phyloP scores from a whole-genome alignment of 345 rosid genomes.

The Syzygium oleosum region DNA sequence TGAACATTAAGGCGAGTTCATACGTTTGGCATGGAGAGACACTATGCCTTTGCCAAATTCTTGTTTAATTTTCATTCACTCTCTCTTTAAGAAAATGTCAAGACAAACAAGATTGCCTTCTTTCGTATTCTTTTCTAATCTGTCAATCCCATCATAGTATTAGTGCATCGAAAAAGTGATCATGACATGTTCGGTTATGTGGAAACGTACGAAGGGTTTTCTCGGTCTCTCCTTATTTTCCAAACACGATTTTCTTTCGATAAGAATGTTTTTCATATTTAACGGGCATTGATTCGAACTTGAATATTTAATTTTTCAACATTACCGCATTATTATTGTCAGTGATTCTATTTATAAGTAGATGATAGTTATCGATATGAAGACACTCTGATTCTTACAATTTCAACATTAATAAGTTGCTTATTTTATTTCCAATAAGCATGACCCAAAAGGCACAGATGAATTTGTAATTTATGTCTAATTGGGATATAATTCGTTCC shows the following conservation, averaged over 20 bases:
- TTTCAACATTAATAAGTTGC: not conserved
- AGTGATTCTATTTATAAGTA: not conserved
- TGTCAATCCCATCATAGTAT: accelerated
- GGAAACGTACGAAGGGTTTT: not conserved
- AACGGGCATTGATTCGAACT: not conserved
- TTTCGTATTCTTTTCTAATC: not conserved
- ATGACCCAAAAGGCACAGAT: not conserved
- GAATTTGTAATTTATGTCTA: not conserved
- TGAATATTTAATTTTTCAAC: not conserved
- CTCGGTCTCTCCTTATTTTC: not conserved
- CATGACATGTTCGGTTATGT: not conserved
- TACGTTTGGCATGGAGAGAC: not conserved
- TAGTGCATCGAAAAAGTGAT: not conserved
- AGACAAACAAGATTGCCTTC: not conserved
- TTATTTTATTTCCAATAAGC: not conserved
- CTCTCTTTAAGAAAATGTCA: not conserved
- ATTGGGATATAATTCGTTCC: not conserved
- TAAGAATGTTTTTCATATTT: not conserved
- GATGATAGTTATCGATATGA: too few relatives aligned
- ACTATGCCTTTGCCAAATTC: not conserved
- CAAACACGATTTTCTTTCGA: not conserved
- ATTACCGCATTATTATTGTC: not conserved
- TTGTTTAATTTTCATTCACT: not conserved
- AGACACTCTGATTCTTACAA: not conserved
- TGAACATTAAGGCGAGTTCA: not conserved